Evolutionary conservation across 2,329 filamentous ascomycete species (phyloP), one percentile per base, ranked within the genome.

Genomic region (Lecanicillium sp.): DNA sequence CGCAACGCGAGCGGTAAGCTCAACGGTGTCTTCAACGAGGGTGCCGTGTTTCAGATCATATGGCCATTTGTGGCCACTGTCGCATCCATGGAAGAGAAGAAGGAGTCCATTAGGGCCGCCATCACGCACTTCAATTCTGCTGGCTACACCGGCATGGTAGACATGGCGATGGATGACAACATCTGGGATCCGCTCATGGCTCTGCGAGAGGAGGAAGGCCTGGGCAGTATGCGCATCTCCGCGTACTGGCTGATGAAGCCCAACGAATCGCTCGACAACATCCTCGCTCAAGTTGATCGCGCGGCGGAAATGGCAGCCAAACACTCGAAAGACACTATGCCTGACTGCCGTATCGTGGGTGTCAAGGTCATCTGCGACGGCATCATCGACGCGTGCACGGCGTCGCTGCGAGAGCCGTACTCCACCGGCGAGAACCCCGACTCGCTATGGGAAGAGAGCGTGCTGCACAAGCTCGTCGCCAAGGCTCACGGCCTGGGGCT

Each of bases 321-420:
- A 44, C 67, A 62, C 53, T 68, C 62, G 51, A 60, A 59, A 8
- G 55, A 61, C 10, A 64, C 56, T 0, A 66, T 63, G 1, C 67
- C 67, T 0, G 66, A 68, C 46, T 62, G 60, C 48, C 74, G 75
- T 15, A 60, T 85, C 8, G 74, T 79, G 0, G 81, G 81, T 4
- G 73, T 84, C 60, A 85, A 85, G 58, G 61, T 84, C 19, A 81
- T 85, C 32, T 78, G 76, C 55, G 81, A 85, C 51, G 81, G 81
- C 10, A 78, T 82, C 29, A 70, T 85, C 30, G 81, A 85, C 53
- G 77, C 77, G 0, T 85, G 81, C 60, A 84, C 81, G 2, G 81
- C 81, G 0, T 78, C 75, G 0, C 62, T 85, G 2, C 67, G 68
- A 1, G 72, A 82, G 57, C 80, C 81, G 0, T 84, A 84, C 56